phyloP scores from a whole-genome alignment of 371 early-diverging fungal genomes.

The Apophysomyces trapeziformis region DNA sequence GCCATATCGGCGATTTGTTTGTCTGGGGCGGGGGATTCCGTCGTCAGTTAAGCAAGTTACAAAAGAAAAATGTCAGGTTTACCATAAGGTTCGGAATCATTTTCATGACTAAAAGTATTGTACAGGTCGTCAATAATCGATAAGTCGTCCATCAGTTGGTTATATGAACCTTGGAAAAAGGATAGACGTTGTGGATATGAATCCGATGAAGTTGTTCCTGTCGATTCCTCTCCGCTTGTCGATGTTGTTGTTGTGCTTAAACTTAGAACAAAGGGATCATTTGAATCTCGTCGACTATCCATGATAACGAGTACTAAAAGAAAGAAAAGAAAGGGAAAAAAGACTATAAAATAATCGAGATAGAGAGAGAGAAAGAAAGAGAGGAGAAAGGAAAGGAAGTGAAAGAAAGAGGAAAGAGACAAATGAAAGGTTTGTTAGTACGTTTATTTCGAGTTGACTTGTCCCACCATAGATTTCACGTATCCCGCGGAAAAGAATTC shows the following conservation, averaged over 20 bases:
- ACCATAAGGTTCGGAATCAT: conserved; percentile 31
- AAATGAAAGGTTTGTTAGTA: background rate
- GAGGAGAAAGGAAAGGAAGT: background rate
- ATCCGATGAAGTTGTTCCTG: background rate
- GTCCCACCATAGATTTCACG: background rate
- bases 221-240: conserved; percentile 3
- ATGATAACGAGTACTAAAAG: no score
- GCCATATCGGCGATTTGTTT: conserved; percentile 14
- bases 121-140: conserved; percentile 42
- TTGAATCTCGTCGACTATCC: background rate
- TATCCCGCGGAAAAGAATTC: background rate
- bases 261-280: background rate
- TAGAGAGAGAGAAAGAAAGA: no score
- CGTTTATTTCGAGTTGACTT: background rate
- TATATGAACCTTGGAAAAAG: conserved; percentile 7
- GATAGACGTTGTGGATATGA: background rate
- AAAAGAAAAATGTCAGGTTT: background rate
- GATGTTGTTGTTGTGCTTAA: background rate
- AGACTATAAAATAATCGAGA: no score
- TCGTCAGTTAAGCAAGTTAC: background rate
- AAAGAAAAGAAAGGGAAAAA: no score
- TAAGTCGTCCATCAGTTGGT: conserved; percentile 34
- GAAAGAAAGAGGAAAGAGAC: background rate
- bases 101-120: conserved; percentile 24
- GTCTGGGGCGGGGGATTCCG: background rate